Conservation (phyloP, 2,329 filamentous ascomycete genomes). For the Cytospora piceae region DNA sequence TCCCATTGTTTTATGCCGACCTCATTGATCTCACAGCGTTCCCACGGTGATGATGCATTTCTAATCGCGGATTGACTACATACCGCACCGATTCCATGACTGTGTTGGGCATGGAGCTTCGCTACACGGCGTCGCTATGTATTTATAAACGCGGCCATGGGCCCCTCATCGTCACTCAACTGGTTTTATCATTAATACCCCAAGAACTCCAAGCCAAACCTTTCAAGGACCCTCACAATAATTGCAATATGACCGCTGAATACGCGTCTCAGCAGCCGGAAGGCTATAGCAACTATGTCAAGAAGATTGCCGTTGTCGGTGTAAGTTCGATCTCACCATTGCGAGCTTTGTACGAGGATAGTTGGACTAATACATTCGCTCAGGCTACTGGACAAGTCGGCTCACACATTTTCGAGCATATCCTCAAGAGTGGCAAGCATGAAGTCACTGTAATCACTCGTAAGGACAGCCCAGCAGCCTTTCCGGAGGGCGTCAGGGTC, state of each 20-base stretch:
- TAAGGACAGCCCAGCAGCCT: not conserved
- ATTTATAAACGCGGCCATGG: not conserved
- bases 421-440: constrained; percentile 8
- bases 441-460: constrained; percentile 6
- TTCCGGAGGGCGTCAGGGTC: not conserved
- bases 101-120: not conserved
- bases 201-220: not conserved
- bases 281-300: not conserved
- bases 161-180: not conserved
- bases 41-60: not conserved
- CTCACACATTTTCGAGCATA: not conserved
- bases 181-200: not conserved
- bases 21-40: not conserved
- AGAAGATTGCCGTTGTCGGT: not conserved
- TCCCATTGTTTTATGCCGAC: not conserved
- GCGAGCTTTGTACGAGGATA: not conserved
- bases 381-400: not conserved
- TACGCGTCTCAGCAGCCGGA: not conserved
- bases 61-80: not conserved
- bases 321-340: not conserved
- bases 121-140: not conserved
- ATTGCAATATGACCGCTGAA: not conserved
- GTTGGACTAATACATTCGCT: not conserved
- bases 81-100: not conserved
- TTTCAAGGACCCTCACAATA: not conserved